Base-by-base conservation (phyloP, 331 rosid species). In the Pyracantha coccinea region DNA sequence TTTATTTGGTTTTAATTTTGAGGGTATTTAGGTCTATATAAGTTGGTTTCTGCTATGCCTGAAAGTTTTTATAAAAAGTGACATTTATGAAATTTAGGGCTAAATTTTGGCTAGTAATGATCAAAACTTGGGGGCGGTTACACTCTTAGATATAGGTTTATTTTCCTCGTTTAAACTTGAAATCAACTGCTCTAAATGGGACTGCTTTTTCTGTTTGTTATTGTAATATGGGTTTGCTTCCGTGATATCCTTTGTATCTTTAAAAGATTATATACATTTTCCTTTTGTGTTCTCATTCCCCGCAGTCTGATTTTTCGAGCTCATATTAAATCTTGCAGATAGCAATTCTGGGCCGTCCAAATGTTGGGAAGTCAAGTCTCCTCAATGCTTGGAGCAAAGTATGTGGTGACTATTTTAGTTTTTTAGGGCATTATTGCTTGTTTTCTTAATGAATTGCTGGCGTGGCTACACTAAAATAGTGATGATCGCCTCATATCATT, bases 321-420 rank as follows among this genome's bases (percentile, higher is more conserved):
- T 81, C 72, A 16, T 59, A 53, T 28, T 53, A 62, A 80, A 66
- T 76, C 68, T 76, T 82, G 82, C 95, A 94, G 97, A 82, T 94
- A 79, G 99, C 99, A 71, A 94, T 94, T 75, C 89, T 94, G 72
- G 99, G 97, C 73, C 95, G 99, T 20, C 99, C 99, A 63, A 94
- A 94, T 83, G 99, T 94, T 44, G 99, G 97, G 82, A 94, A 94
- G 85, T 94, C 99, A 17, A 92, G 99, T 87, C 95, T 94, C 80
- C 99, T 94, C 77, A 94, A 94, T 92, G 96, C 97, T 72, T 94
- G 99, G 99, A 88, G 99, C 93, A 94, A 88, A 90, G 99, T 94
- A 88, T 79, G 96, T 80, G 59, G 25, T 55, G 53, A 27, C 53
- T 66, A 24, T 23, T n/a, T 35, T 63, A 44, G 20, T 68, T 24